phyloP scores from a whole-genome alignment of 2,329 filamentous ascomycete genomes.

The Colletotrichum sp. region DNA sequence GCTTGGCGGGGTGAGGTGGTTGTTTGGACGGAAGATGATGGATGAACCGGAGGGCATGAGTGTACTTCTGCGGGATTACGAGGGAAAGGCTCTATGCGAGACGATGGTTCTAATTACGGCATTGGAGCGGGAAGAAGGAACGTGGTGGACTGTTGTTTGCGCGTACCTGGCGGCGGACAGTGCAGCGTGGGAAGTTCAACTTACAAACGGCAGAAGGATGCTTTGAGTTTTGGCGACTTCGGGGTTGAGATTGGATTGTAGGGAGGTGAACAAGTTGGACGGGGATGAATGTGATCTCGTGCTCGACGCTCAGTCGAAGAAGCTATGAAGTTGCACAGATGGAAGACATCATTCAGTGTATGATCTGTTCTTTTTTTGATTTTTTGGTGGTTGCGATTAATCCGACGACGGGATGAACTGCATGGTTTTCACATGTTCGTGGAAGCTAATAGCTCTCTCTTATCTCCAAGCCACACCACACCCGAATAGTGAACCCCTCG shows the following conservation, averaged over 20 bases:
- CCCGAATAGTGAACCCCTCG: not conserved
- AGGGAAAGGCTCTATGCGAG: not conserved
- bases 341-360: not conserved
- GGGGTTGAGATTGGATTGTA: not conserved
- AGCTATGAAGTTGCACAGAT: not conserved
- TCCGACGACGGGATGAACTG: not conserved
- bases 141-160: not conserved
- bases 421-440: conserved; percentile 12
- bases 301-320: not conserved
- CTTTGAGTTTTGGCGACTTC: not conserved
- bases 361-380: conserved; percentile 1
- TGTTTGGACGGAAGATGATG: not conserved
- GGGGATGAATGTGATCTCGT: not conserved
- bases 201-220: not conserved
- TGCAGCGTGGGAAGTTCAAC: not conserved
- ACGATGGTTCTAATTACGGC: not conserved
- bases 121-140: not conserved
- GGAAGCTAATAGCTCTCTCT: not conserved
- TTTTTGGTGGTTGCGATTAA: not conserved
- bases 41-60: not conserved
- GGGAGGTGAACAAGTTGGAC: not conserved
- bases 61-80: not conserved
- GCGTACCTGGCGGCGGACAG: not conserved
- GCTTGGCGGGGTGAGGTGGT: not conserved
- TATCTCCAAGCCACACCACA: not conserved